phyloP scores from a whole-genome alignment of 208 protist species.

The Trypanosoma conorhini region DNA sequence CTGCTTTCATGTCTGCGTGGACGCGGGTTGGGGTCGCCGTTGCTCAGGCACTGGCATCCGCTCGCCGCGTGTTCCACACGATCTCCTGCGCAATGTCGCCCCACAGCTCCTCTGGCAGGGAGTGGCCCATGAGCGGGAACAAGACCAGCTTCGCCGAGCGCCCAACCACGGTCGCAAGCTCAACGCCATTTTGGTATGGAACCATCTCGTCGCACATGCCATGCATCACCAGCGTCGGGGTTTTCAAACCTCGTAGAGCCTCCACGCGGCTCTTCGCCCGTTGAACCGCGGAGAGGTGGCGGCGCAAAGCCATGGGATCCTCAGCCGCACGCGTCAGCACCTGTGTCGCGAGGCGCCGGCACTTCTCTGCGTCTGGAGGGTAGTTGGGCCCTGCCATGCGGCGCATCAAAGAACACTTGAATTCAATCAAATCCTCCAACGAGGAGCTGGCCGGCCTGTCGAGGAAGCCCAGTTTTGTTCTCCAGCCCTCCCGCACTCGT shows the following conservation, averaged over 20 bases:
- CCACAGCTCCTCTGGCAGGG: slow-evolving; percentile 42
- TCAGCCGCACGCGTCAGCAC: slow-evolving; percentile 37
- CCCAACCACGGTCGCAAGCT: slow-evolving; percentile 46
- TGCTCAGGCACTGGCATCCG: background rate
- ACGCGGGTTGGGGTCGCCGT: background rate
- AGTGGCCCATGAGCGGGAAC: slow-evolving; percentile 64
- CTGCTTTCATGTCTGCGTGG: background rate
- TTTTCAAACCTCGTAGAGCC: slow-evolving; percentile 38
- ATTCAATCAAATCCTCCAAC: slow-evolving; percentile 42
- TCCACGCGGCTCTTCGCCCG: slow-evolving; percentile 49
- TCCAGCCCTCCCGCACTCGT: slow-evolving; percentile 5
- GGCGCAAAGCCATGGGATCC: slow-evolving; percentile 32
- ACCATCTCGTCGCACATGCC: slow-evolving; percentile 63
- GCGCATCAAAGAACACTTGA: slow-evolving; percentile 43
- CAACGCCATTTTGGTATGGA: slow-evolving; percentile 58
- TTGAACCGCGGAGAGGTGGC: slow-evolving; percentile 66
- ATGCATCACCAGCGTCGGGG: slow-evolving; percentile 62
- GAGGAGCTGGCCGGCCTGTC: slow-evolving; percentile 40
- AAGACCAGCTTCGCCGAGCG: slow-evolving; percentile 62
- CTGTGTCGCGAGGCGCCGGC: slow-evolving; percentile 23
- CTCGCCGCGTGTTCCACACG: slow-evolving; percentile 38
- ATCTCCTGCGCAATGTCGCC: slow-evolving; percentile 50
- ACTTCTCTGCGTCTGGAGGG: slow-evolving; percentile 17
- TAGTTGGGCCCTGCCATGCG: slow-evolving; percentile 48
- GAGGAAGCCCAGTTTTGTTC: slow-evolving; percentile 32